Evolutionary conservation across 2,329 filamentous ascomycete species (phyloP).

Genomic region (Talaromyces sp.): DNA sequence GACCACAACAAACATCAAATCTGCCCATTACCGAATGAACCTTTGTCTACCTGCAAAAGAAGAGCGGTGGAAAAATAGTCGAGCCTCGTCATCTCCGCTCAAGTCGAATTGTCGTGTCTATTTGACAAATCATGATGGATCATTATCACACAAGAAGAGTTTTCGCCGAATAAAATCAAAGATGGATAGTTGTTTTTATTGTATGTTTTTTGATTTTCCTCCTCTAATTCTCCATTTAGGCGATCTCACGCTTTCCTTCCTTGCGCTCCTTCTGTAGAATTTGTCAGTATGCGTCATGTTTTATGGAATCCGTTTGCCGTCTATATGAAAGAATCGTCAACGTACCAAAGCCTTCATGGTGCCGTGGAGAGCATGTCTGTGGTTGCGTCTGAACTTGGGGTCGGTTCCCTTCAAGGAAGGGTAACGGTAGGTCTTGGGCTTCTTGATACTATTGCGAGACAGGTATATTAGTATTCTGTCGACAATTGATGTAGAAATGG

Average conservation of each 20-base stretch:
- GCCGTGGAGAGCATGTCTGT: slow-evolving; percentile 98
- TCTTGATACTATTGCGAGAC: slow-evolving; percentile 77
- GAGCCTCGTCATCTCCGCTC: slow-evolving; percentile 9
- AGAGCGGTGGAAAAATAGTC: slow-evolving; percentile 10
- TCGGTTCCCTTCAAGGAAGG: slow-evolving; percentile 98
- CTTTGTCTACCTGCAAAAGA: slow-evolving; percentile 5
- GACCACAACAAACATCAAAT: not conserved
- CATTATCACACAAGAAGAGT: slow-evolving; percentile 12
- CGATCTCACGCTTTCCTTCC: slow-evolving; percentile 89
- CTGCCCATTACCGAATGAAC: not conserved
- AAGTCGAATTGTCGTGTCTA: slow-evolving; percentile 20
- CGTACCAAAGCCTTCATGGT: slow-evolving; percentile 96
- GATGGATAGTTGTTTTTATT: slow-evolving; percentile 1
- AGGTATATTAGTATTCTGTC: not conserved
- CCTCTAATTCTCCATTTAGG: slow-evolving; percentile 53
- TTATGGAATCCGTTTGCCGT: not conserved
- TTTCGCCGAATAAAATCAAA: slow-evolving; percentile 14
- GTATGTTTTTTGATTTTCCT: slow-evolving; percentile 18
- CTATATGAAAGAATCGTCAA: slow-evolving; percentile 23
- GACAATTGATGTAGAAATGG: not conserved
- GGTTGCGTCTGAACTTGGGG: slow-evolving; percentile 99
- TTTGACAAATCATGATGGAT: slow-evolving; percentile 14
- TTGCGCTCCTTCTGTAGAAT: slow-evolving; percentile 83
- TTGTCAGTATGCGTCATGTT: slow-evolving; percentile 31
- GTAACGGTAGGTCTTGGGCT: slow-evolving; percentile 98